phyloP scores from a whole-genome alignment of 495 filamentous ascomycete genomes.

The Rhypophila decipiens region DNA sequence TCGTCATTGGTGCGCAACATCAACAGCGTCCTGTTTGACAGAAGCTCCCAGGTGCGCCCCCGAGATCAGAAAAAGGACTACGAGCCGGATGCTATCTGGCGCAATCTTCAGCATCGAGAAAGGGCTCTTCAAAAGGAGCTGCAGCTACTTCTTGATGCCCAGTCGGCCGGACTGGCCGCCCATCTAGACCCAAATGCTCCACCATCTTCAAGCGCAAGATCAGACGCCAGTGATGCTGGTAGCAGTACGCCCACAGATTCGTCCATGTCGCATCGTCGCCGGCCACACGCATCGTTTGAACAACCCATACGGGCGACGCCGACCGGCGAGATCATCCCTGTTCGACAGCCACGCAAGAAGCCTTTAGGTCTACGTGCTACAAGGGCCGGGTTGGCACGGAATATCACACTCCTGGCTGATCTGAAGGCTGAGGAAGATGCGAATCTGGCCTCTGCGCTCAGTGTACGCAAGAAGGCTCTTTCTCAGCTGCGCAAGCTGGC shows the following conservation, averaged over 20 bases:
- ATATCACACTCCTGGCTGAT: conserved; percentile 64
- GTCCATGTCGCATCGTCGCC: conserved; percentile 1
- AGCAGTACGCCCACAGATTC: conserved; percentile 31
- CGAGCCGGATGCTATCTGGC: conserved; percentile 30
- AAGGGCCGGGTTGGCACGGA: conserved; percentile 60
- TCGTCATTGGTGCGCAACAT: conserved; percentile 19
- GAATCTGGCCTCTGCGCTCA: conserved; percentile 51
- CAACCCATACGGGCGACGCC: conserved; percentile 19
- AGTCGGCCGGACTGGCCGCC: conserved; percentile 62
- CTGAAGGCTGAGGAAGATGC: conserved; percentile 67
- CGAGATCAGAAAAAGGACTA: conserved; percentile 11
- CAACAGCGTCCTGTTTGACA: conserved; percentile 28
- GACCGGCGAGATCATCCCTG: conserved; percentile 44
- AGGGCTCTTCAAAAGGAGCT: conserved; percentile 65
- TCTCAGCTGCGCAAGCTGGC: conserved; percentile 55
- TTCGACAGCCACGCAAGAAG: conserved; percentile 56
- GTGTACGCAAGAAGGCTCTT: conserved; percentile 52
- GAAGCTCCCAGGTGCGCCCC: conserved; percentile 3
- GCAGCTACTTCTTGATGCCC: conserved; percentile 76
- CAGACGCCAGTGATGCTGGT: conserved; percentile 24
- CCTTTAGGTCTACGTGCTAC: conserved; percentile 57
- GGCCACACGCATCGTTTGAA: conserved; percentile 20
- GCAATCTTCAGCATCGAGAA: conserved; percentile 40
- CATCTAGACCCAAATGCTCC: conserved; percentile 16
- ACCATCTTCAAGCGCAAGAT: conserved; percentile 1